These are phyloP conservation scores for Ophiostoma pallidulum DNA, from an alignment of 2,329 filamentous ascomycete genomes.

Conservation along the genomic window DNA sequence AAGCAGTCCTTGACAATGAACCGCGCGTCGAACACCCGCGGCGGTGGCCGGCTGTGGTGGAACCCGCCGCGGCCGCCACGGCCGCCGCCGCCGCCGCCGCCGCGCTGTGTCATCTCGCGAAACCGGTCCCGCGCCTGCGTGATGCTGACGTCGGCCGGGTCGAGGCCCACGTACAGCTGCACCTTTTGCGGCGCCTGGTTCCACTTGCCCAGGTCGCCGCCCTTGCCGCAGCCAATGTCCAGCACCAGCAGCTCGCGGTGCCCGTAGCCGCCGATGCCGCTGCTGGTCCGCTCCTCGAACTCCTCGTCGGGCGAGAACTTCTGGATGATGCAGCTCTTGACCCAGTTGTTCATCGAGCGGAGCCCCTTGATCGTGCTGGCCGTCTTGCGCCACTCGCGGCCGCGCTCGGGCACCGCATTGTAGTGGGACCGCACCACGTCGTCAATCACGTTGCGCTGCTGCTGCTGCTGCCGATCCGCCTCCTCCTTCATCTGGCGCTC, in stretches of 20 bases:
- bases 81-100: conserved; percentile 38
- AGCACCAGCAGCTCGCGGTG: conserved; percentile 65
- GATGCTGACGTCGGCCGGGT: conserved; percentile 87
- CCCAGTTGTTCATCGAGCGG: conserved; percentile 95
- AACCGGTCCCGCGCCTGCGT: conserved; percentile 84
- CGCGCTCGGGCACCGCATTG: conserved; percentile 88
- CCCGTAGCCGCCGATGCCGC: conserved; percentile 44
- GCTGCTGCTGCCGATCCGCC: conserved; percentile 28
- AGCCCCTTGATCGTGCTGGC: conserved; percentile 93
- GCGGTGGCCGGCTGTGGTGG: conserved; percentile 37
- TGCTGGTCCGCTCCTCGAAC: conserved; percentile 47
- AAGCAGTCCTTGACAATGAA: conserved; percentile 93
- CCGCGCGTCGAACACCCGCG: conserved; percentile 68
- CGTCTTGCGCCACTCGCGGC: conserved; percentile 87
- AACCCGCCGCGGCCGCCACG: conserved; percentile 42
- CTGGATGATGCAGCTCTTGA: conserved; percentile 95
- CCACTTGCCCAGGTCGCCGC: conserved; percentile 93
- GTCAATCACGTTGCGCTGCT: conserved; percentile 53
- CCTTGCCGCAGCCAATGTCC: conserved; percentile 94
- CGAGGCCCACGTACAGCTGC: conserved; percentile 87
- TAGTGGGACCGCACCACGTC: conserved; percentile 91
- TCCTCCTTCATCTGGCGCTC: conserved; percentile 37
- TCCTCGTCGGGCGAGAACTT: conserved; percentile 84
- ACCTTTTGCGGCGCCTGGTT: conserved; percentile 84
- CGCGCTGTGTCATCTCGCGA: conserved; percentile 55